A percentile compares a stretch with the other conserved stretches of the same genome.
phyloP scores from a whole-genome alignment of 2,329 filamentous ascomycete genomes.

The Cladorrhinum sp. region DNA sequence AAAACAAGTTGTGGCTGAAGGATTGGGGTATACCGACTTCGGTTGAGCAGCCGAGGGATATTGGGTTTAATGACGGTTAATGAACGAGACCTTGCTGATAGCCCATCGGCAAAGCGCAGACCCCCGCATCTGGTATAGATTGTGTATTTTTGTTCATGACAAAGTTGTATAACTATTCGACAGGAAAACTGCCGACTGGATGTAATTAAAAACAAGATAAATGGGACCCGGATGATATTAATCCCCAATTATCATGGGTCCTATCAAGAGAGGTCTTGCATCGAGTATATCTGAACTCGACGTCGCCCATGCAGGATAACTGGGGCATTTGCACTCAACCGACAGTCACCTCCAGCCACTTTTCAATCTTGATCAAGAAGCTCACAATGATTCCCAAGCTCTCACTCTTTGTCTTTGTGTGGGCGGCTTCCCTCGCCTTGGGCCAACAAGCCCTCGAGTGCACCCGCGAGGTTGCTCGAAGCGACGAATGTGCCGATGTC shows the following conservation, averaged over 20 bases:
- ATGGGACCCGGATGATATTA: neutral
- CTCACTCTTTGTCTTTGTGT: constrained; percentile 23
- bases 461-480: constrained; percentile 34
- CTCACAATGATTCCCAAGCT: constrained; percentile 16
- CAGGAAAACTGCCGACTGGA: constrained; percentile 11
- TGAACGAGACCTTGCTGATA: constrained; percentile 10
- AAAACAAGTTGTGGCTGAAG: neutral
- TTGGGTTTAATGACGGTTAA: constrained; percentile 30
- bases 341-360: neutral
- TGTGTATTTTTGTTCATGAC: neutral
- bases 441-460: constrained; percentile 33
- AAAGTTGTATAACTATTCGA: neutral
- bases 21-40: constrained; percentile 25
- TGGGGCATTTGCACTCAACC: neutral
- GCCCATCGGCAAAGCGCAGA: neutral
- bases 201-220: neutral
- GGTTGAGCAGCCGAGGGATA: constrained; percentile 28
- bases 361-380: neutral
- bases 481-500: constrained; percentile 39
- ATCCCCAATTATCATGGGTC: neutral
- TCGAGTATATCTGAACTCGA: neutral
- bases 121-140: neutral
- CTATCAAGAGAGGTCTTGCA: neutral
- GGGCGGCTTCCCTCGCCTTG: constrained; percentile 24
- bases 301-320: neutral